Evolutionary conservation across 306 rosid genomes (phyloP), one percentile per base, ranked within the genome.

Genomic region (Crotalaria pallida): DNA sequence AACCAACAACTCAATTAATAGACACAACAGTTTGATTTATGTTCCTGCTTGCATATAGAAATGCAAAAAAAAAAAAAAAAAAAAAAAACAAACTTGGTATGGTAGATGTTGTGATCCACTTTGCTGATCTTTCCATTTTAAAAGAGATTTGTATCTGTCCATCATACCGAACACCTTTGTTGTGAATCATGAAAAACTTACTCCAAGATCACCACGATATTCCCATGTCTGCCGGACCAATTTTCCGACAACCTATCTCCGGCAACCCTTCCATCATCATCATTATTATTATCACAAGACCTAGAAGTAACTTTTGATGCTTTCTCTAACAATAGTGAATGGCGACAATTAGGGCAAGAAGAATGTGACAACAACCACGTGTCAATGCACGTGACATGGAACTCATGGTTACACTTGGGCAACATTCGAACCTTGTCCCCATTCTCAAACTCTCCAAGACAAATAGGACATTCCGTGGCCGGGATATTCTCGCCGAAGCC

Each of bases 311-410:
- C n/a, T 2, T 1, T 26, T 3, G 75, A 27, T 7, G 38, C 51
- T 8, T 65, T 81, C 44, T 82, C 44, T 80, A 78, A 0, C 44
- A 83, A 77, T 62, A 93, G 45, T 0, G 92, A 85, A 29, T 77
- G 86, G 18, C 98, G 85, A 58, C 98, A 93, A 67, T 82, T 93
- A 1, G 98, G 98, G 69, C 97, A 93, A 1, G 98, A 93, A 0
- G 96, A 88, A 72, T 93, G 93, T 8, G 94, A 82, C 56, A 82
- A 4, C 1, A 93, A 75, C 98, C 98, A 90, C 13, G 87, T 80
- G 78, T 93, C 97, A 4, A 93, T 88, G 69, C 98, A 93, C 7
- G 59, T 77, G n/a, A 90, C 87, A 62, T 90, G 98, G 62, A 93
- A 93, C 15, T 86, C 97, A 76, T 93, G 98, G 48, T 87, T 85